Evolutionary conservation across 2,329 filamentous ascomycete genomes (phyloP).

Genomic region (Fusarium mexicanum): DNA sequence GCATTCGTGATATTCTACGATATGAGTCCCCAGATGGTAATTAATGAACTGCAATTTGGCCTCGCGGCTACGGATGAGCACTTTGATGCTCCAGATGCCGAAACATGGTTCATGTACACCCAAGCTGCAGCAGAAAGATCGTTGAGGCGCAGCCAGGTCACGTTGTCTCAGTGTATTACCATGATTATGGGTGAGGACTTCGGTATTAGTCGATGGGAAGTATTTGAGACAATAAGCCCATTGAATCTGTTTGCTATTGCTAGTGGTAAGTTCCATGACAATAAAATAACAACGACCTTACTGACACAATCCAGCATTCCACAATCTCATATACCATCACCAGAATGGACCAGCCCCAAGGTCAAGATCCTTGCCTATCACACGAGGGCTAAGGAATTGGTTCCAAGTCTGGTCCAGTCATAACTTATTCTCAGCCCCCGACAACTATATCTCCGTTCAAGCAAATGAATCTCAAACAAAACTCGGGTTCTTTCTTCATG

Average conservation of each 20-base stretch:
- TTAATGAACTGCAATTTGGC: conserved; percentile 12
- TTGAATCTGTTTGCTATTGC: conserved; percentile 19
- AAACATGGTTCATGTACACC: neutral
- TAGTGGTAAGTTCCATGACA: conserved; percentile 2
- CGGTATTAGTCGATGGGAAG: neutral
- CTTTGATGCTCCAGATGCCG: conserved; percentile 1
- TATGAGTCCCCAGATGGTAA: conserved; percentile 8
- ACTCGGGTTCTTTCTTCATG: neutral
- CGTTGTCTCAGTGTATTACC: neutral
- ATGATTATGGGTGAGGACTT: neutral
- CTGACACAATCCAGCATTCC: conserved; percentile 5
- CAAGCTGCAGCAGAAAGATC: neutral
- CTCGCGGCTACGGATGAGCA: neutral
- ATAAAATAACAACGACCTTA: no score
- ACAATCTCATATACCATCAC: conserved; percentile 25
- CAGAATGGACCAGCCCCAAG: neutral
- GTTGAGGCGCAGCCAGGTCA: neutral
- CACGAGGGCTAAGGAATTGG: conserved; percentile 12
- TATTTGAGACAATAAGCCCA: conserved; percentile 4
- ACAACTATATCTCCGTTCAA: neutral
- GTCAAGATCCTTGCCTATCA: neutral
- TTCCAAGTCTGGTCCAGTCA: neutral
- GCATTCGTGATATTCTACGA: conserved; percentile 30
- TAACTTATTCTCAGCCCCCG: neutral
- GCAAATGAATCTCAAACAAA: neutral